phyloP scores from a whole-genome alignment of 176 grass and related monocot species.

The Phoenix roebelenii region DNA sequence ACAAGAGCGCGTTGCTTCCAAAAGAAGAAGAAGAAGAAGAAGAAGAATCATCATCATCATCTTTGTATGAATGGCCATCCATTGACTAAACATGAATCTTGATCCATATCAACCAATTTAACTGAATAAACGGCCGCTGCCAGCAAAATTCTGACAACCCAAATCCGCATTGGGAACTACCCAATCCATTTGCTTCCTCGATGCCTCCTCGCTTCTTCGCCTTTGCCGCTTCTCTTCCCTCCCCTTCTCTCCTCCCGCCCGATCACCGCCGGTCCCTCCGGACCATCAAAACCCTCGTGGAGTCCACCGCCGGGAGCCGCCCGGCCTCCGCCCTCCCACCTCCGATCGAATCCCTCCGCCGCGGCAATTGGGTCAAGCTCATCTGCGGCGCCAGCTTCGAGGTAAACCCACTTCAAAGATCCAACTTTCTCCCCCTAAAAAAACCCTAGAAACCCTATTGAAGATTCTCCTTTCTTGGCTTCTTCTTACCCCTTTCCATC shows the following conservation, averaged over 20 bases:
- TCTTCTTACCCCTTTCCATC: neutral
- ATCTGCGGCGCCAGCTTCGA: conserved; percentile 98
- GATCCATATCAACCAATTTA: too few relatives aligned
- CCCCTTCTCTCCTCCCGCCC: conserved; percentile 14
- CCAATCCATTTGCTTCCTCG: too few relatives aligned
- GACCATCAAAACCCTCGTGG: conserved; percentile 32
- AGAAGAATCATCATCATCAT: too few relatives aligned
- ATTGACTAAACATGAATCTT: too few relatives aligned
- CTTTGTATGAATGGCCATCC: too few relatives aligned
- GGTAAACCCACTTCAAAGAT: conserved; percentile 16
- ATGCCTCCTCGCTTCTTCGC: conserved; percentile 9
- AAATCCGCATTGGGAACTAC: too few relatives aligned
- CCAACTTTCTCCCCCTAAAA: neutral
- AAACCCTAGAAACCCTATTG: too few relatives aligned
- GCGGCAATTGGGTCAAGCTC: conserved; percentile 89
- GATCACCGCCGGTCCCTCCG: conserved; percentile 6
- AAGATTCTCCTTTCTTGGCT: too few relatives aligned
- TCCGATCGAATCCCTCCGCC: conserved; percentile 55
- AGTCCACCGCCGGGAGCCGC: neutral
- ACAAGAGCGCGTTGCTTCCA: too few relatives aligned
- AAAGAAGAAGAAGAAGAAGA: too few relatives aligned
- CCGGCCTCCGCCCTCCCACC: conserved; percentile 15
- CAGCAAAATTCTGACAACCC: too few relatives aligned
- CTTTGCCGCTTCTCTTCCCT: conserved; percentile 19
- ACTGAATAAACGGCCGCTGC: too few relatives aligned